phyloP scores from a whole-genome alignment of 345 rosid species.

The Adansonia digitata region DNA sequence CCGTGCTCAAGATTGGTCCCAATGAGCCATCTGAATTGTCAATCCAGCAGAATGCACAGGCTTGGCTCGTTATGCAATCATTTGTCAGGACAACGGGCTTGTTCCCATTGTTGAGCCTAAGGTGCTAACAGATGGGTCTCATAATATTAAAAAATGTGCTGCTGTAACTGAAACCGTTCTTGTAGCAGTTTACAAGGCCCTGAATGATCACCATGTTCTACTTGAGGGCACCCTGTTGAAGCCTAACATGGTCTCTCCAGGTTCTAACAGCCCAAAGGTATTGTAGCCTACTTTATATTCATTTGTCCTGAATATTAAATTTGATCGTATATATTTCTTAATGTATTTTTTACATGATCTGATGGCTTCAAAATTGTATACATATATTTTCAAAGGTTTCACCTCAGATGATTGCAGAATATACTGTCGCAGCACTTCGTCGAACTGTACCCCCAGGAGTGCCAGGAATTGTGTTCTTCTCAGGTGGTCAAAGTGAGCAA shows the following conservation, averaged over 20 bases:
- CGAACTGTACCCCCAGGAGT: constrained; percentile 78
- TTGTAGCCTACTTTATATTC: no score
- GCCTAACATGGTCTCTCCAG: constrained; percentile 98
- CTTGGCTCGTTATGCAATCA: constrained; percentile 87
- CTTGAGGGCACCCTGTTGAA: constrained; percentile 94
- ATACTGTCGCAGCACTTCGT: constrained; percentile 70
- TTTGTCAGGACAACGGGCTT: constrained; percentile 90
- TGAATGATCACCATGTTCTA: constrained; percentile 90
- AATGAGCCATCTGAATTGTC: constrained; percentile 78
- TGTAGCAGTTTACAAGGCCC: constrained; percentile 86
- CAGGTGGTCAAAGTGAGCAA: constrained; percentile 74
- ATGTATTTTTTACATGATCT: neutral
- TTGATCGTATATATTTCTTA: no score
- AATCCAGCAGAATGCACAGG: constrained; percentile 87
- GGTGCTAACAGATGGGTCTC: constrained; percentile 76
- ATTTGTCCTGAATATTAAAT: no score
- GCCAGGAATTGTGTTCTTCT: constrained; percentile 85
- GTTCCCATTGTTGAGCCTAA: constrained; percentile 96
- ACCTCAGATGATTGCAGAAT: constrained; percentile 62
- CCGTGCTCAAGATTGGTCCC: constrained; percentile 83
- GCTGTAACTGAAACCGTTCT: constrained; percentile 79
- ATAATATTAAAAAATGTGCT: constrained; percentile 78
- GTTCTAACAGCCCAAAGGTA: constrained; percentile 61
- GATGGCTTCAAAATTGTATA: neutral
- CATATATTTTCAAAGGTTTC: constrained; percentile 32